Evolutionary conservation across 1,139 yeast genomes (phyloP), one percentile per base, ranked within the genome.

Genomic region (Yamadazyma siamensis): DNA sequence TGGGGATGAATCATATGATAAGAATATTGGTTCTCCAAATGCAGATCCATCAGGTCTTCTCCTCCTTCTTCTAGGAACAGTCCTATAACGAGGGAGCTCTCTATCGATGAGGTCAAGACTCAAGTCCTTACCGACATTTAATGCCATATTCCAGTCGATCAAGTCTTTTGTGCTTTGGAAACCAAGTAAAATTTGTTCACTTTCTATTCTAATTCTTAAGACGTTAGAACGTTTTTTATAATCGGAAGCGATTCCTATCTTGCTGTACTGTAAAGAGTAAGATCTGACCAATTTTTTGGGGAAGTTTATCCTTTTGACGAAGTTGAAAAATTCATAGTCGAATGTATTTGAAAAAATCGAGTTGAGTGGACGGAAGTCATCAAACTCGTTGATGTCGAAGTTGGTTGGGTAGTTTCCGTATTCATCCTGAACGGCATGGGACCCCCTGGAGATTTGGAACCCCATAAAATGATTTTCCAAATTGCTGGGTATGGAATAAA

Each of bases 31-130:
- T 6, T 29, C 38, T n/a, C 25, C 18, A 10, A 19, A 7, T 6
- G 7, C 20, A 18, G 31, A 20, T 20, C 31, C 33, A 19, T 39
- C 36, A 24, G 46, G 39, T 33, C 49, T 44, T 37, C 56, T 47
- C 33, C 75, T 47, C 50, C 88, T 64, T 44, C 89, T 64, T 44
- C 89, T 61, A 4, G 94, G 94, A 7, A 83, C 87, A 0, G 86
- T 79, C 48, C 88, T 64, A 51, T 81, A 82, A 17, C 65, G 64
- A 3, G 94, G 91, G 51, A 76, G 50, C 28, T 75, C 78, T 29
- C 94, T 60, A 15, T 70, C 61, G 21, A 61, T 64, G 17, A 83
- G 44, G 51, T 83, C 91, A 25, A 81, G 56, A 3, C 87, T 60
- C 16, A 82, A 73, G 44, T 79, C 85, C 33, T 75, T 74, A 1